Evolutionary conservation across 2,329 filamentous ascomycete species (phyloP).

Genomic region (Diaporthe caulivora): DNA sequence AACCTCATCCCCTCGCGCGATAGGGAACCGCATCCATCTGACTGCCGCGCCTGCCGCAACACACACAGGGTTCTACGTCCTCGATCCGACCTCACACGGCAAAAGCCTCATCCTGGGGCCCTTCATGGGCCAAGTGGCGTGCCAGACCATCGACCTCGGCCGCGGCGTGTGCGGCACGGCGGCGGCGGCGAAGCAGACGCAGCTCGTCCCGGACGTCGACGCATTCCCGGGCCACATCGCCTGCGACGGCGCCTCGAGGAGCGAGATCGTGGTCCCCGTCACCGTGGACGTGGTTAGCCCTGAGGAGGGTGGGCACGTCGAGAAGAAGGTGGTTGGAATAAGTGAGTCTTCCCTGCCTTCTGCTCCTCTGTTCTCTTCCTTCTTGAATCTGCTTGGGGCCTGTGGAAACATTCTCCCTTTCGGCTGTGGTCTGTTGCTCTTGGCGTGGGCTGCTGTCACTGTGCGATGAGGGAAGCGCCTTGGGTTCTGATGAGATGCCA

Average conservation of each 20-base stretch:
- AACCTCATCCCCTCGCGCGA: too few species aligned
- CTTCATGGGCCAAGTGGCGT: conserved; percentile 85
- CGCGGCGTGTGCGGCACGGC: conserved; percentile 82
- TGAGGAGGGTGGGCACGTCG: conserved; percentile 42
- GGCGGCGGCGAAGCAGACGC: conserved; percentile 70
- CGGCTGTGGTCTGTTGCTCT: not conserved
- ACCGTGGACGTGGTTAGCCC: conserved; percentile 52
- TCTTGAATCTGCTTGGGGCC: not conserved
- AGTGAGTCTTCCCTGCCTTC: conserved; percentile 13
- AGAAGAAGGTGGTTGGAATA: conserved; percentile 61
- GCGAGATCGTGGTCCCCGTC: conserved; percentile 86
- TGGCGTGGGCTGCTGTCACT: not conserved
- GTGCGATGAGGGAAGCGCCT: not conserved
- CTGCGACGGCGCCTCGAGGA: conserved; percentile 80
- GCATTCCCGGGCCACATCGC: conserved; percentile 84
- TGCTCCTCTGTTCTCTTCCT: not conserved
- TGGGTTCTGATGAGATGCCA: not conserved
- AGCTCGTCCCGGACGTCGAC: conserved; percentile 78
- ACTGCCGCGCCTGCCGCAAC: conserved; percentile 4
- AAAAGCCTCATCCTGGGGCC: conserved; percentile 77
- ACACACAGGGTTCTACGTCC: conserved; percentile 76
- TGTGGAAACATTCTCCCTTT: conserved; percentile 65
- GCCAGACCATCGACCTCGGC: conserved; percentile 80
- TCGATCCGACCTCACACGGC: conserved; percentile 61
- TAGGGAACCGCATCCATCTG: not conserved